Conservation (phyloP, 495 filamentous ascomycete species). For the Glarea lozoyensis region DNA sequence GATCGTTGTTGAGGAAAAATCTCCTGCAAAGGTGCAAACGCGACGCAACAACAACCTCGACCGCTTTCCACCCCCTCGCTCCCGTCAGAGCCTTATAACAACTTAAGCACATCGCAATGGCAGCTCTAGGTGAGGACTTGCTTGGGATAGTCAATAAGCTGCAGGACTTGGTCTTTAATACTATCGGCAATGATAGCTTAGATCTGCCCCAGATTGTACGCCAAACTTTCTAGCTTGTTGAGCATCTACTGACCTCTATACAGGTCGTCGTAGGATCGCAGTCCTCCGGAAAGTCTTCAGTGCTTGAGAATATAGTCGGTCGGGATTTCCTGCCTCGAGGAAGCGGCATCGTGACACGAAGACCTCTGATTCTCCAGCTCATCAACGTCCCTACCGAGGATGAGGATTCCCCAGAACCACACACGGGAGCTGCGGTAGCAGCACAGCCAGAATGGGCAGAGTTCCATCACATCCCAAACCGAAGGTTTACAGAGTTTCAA, state of each 20-base stretch:
- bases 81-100: too few relatives aligned
- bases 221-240: not conserved
- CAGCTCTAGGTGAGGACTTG: constrained; percentile 79
- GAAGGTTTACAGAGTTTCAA: constrained; percentile 84
- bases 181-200: constrained; percentile 96
- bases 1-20: too few relatives aligned
- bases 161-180: constrained; percentile 98
- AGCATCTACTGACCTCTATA: constrained; percentile 10
- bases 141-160: constrained; percentile 90
- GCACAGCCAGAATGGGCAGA: constrained; percentile 86
- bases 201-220: constrained; percentile 95
- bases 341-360: constrained; percentile 89
- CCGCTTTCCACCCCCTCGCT: constrained; percentile 2
- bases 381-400: constrained; percentile 88
- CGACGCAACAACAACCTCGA: constrained; percentile 17
- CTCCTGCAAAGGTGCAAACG: not conserved
- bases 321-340: constrained; percentile 94
- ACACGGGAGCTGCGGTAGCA: constrained; percentile 60
- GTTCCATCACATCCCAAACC: constrained; percentile 87
- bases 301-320: constrained; percentile 97
- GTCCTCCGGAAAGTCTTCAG: constrained; percentile 98
- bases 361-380: constrained; percentile 91
- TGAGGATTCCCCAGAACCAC: constrained; percentile 54
- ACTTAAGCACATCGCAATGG: constrained; percentile 30
- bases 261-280: constrained; percentile 98